phyloP scores from a whole-genome alignment of 2,329 filamentous ascomycete genomes.

The Penicillium sp. region DNA sequence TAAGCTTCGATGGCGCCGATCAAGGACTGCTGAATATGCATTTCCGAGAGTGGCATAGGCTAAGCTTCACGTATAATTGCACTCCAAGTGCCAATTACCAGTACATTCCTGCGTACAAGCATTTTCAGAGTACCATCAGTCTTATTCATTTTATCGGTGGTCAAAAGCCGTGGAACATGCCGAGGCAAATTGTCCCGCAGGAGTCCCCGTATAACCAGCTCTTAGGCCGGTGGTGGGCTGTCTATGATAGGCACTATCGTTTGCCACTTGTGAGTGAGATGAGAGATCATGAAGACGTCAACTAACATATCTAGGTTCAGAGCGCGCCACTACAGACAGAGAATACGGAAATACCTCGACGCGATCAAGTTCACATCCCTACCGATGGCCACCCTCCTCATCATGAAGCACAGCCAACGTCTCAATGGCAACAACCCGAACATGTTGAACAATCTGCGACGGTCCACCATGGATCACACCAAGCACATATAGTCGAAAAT shows the following conservation, averaged over 20 bases:
- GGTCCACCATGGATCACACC: constrained; percentile 1
- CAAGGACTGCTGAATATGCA: constrained; percentile 95
- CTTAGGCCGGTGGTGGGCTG: constrained; percentile 85
- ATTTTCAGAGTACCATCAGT: constrained; percentile 86
- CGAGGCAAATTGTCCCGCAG: constrained; percentile 36
- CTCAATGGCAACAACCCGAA: constrained; percentile 6
- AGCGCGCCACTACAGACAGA: background rate
- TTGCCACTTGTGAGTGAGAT: constrained; percentile 26
- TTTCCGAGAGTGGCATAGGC: constrained; percentile 79
- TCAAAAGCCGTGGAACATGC: constrained; percentile 82
- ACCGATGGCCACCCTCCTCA: background rate
- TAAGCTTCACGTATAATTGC: constrained; percentile 96
- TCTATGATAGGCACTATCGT: constrained; percentile 84
- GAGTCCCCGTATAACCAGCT: constrained; percentile 71
- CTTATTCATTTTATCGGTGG: constrained; percentile 93
- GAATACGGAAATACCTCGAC: background rate
- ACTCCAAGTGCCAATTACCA: constrained; percentile 97
- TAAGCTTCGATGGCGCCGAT: constrained; percentile 95
- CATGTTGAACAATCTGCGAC: constrained; percentile 1
- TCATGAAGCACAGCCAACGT: background rate
- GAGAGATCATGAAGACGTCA: background rate
- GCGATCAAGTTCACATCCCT: background rate
- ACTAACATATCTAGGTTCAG: constrained; percentile 4
- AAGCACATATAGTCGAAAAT: constrained; percentile 3
- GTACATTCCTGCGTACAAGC: constrained; percentile 89